Base-by-base conservation (phyloP, 2,329 filamentous ascomycete genomes). In the Stemphylium beticola region DNA sequence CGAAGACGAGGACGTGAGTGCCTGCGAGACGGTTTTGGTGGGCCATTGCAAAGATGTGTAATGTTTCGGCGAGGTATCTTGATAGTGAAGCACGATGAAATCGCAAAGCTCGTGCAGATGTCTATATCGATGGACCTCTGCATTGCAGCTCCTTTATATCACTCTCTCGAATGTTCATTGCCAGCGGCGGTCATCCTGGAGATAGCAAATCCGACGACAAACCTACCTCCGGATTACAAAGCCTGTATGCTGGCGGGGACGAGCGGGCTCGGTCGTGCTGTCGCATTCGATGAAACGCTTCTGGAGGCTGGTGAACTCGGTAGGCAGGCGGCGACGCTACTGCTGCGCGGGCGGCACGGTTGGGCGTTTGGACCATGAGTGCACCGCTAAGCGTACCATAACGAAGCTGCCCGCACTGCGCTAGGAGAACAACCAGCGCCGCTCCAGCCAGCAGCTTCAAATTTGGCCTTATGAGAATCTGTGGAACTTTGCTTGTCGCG, bases 1-100 rank as follows among this genome's bases (percentile, higher is more conserved):
- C 87, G 49, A 90, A 79, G 67, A 90, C 73, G 33, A 90, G 80
- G 64, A 88, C 75, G 58, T 76, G 78, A 26, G 75, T 65, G 58
- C 75, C 74, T 40, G 74, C 64, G 42, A 85, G 79, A 66, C 82
- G 83, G 64, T 83, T 82, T 29, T 46, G 54, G 53, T 73, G 72
- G 15, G 72, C 69, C 69, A 73, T 73, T 54, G 6, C 41, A 20
- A 29, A 12, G 7, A n/a, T 37, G 24, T 24, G 22, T 24, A 7
- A 24, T 24, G 14, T 11, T 11, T 31, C 10, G 9, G 17, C 0
- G 18, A 14, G n/a, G 2, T 4, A 20, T 31, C 17, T 50, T 15
- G 15, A 4, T 32, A 15, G 3, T n/a, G 9, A n/a, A 45, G 14
- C 5, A 17, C 4, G 20, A 11, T 34, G n/a, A 38, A 49, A n/a